These are phyloP conservation scores for Bacidia rubella DNA, from an alignment of 495 filamentous ascomycete species.

Conservation along the genomic window DNA sequence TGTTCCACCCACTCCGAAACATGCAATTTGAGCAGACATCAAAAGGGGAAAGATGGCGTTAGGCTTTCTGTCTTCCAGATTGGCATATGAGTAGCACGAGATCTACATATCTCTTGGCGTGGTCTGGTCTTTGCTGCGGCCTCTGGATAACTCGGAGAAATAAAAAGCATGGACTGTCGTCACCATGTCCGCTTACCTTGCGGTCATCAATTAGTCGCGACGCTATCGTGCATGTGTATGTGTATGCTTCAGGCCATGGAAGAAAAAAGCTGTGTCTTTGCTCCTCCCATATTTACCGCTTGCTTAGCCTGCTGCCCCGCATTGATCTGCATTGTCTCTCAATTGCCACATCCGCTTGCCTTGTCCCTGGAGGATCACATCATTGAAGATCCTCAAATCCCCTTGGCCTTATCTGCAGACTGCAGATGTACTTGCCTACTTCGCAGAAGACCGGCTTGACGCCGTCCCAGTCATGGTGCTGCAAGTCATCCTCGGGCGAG, in stretches of 20 bases:
- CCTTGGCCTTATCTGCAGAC: neutral
- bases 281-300: too few relatives aligned
- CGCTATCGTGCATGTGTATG: too few relatives aligned
- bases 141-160: neutral
- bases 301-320: neutral
- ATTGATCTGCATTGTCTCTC: neutral
- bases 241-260: too few relatives aligned
- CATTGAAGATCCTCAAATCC: neutral
- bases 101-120: neutral
- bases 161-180: neutral
- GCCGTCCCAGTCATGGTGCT: neutral
- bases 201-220: too few relatives aligned
- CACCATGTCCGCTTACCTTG: too few relatives aligned
- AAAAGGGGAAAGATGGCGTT: neutral
- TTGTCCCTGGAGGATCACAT: too few relatives aligned
- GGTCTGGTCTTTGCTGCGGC: neutral
- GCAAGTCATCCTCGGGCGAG: neutral
- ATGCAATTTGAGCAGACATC: neutral
- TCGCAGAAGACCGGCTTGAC: neutral
- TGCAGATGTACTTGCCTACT: neutral
- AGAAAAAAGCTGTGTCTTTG: too few relatives aligned
- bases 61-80: neutral
- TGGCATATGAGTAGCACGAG: neutral
- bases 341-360: too few relatives aligned
- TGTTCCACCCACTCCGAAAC: neutral